Evolutionary conservation across 805 yeast genomes (phyloP).

Genomic region (Hanseniaspora hatyaiensis): DNA sequence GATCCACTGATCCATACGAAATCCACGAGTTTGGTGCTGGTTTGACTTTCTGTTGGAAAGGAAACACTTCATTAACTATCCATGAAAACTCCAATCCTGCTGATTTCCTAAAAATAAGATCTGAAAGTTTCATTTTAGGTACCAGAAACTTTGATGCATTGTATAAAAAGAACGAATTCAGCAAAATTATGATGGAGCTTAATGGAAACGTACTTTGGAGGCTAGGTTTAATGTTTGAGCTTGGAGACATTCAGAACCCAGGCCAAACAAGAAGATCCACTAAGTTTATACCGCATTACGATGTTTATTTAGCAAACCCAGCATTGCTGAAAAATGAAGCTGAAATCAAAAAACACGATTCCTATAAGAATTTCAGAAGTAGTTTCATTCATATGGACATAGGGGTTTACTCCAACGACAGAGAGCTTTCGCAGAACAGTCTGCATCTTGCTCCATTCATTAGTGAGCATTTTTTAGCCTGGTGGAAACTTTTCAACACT

Average conservation of each 20-base stretch:
- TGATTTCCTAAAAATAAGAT: conserved; percentile 42
- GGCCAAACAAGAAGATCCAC: conserved; percentile 36
- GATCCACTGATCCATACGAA: conserved; percentile 48
- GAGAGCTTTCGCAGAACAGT: conserved; percentile 42
- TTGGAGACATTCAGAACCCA: conserved; percentile 35
- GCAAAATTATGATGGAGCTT: conserved; percentile 48
- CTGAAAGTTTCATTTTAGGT: conserved; percentile 46
- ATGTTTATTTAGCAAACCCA: conserved; percentile 50
- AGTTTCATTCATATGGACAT: conserved; percentile 49
- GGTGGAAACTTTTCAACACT: conserved; percentile 79
- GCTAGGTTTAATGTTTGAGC: conserved; percentile 61
- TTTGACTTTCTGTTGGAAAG: conserved; percentile 52
- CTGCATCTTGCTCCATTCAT: conserved; percentile 64
- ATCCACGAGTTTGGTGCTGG: conserved; percentile 50
- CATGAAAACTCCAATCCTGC: conserved; percentile 41
- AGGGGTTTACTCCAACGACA: conserved; percentile 29
- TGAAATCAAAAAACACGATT: conserved; percentile 38
- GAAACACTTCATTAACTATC: conserved; percentile 39
- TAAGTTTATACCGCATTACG: conserved; percentile 51
- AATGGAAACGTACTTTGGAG: conserved; percentile 66
- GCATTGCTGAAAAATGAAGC: conserved; percentile 30
- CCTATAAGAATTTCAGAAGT: conserved; percentile 50
- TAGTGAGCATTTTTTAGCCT: conserved; percentile 52
- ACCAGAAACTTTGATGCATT: conserved; percentile 35
- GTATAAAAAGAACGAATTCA: conserved; percentile 20